phyloP scores from a whole-genome alignment of 208 protist genomes.

The Trypanosoma mega region DNA sequence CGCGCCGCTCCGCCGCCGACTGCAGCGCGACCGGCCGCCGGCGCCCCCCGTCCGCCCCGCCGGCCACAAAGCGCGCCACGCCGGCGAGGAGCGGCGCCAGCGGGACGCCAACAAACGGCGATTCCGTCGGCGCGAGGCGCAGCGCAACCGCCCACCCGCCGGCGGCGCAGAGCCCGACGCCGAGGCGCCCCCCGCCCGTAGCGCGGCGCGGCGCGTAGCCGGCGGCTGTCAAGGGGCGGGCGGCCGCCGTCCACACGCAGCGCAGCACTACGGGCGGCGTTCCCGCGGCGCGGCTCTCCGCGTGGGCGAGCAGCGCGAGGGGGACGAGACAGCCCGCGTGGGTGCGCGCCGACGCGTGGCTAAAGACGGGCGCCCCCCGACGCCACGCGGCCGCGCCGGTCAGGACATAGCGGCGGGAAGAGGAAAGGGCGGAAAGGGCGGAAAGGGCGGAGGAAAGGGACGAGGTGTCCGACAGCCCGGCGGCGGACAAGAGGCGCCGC shows the following conservation, averaged over 20 bases:
- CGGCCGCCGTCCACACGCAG: neutral
- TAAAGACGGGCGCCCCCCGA: conserved; percentile 21
- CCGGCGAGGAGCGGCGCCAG: conserved; percentile 13
- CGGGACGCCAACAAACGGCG: neutral
- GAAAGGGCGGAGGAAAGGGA: too few species aligned
- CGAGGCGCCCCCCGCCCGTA: neutral
- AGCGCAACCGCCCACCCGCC: neutral
- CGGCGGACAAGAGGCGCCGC: too few species aligned
- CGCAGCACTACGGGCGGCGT: neutral
- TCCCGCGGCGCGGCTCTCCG: conserved; percentile 9
- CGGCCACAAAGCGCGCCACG: conserved; percentile 16
- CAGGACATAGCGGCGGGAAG: conserved; percentile 14
- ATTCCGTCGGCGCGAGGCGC: neutral
- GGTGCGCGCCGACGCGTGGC: conserved; percentile 9
- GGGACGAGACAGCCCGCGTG: conserved; percentile 38
- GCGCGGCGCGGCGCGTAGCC: neutral
- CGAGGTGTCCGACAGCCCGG: too few species aligned
- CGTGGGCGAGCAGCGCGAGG: conserved; percentile 36
- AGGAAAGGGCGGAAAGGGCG: too few species aligned
- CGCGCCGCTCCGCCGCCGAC: too few species aligned
- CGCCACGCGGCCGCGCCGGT: conserved; percentile 32
- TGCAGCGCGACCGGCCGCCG: too few species aligned
- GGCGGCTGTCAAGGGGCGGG: neutral
- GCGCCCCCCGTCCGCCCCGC: too few species aligned
- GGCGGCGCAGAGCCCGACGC: neutral